Base-by-base conservation (phyloP, 352 stramenopile genomes). In the Pythium vanterpoolii region DNA sequence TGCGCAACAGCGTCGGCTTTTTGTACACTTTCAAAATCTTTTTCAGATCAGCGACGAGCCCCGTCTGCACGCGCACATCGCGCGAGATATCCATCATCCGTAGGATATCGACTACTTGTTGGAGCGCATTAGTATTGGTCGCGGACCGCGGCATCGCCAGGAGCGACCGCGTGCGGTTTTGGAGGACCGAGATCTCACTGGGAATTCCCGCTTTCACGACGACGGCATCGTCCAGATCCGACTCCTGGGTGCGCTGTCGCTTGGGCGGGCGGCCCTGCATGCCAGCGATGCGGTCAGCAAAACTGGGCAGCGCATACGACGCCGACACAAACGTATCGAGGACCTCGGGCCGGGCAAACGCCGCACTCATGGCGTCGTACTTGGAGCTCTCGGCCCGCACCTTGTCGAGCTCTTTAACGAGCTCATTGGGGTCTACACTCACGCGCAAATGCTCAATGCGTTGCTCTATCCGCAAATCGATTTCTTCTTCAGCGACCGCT, bases 31-130 rank as follows among this genome's bases (percentile, higher is more conserved):
- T 90, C 24, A 94, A 64, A 60, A 94, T 82, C 31, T 71, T 77
- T 69, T 94, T 92, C 23, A 94, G 56, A 23, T 94, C 80, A 0
- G 74, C 78, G 21, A 90, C 80, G 13, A 94, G 52, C 4, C 74
- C 76, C 8, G 82, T 88, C 48, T 89, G 76, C 21, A 90, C 77
- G 16, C 82, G 79, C 23, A 89, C 79, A n/a, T 91, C 82, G 4
- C 69, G 71, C 4, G 84, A 69, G 31, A 94, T 68, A 16, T 89
- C 84, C 74, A 94, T 86, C 42, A 77, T 68, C 13, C 82, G 82
- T 67, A 94, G 47, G n/a, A 94, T 67, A 61, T 94, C 82, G 19
- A 94, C 56, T 8, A 89, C 80, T 65, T 94, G 84, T 54, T 92
- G 84, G 33, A 94, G 50, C 5, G 72, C 69, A 54, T 86, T 90